phyloP scores from a whole-genome alignment of 257 asterid species.

The Lavandula angustifolia region DNA sequence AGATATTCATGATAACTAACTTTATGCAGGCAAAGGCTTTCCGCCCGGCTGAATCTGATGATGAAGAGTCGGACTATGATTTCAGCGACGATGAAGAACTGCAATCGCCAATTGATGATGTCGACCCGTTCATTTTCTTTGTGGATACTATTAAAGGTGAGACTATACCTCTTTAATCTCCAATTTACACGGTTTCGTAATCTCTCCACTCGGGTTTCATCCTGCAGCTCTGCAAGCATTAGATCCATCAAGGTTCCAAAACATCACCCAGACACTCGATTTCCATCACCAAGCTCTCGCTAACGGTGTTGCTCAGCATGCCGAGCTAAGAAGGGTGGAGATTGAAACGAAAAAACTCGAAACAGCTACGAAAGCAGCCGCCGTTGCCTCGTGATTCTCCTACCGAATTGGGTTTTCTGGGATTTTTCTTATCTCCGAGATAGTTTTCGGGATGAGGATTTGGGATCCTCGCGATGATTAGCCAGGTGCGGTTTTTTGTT shows the following conservation, averaged over 20 bases:
- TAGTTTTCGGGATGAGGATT: slow-evolving; percentile 18
- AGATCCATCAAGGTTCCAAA: slow-evolving; percentile 86
- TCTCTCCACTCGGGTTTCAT: background rate
- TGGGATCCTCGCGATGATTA: slow-evolving; percentile 37
- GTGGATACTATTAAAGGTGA: slow-evolving; percentile 87
- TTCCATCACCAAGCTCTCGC: slow-evolving; percentile 86
- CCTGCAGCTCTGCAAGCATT: slow-evolving; percentile 76
- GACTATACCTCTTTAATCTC: background rate
- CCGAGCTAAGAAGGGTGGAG: slow-evolving; percentile 74
- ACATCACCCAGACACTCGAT: slow-evolving; percentile 78
- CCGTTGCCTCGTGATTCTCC: slow-evolving; percentile 48
- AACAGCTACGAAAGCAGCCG: slow-evolving; percentile 53
- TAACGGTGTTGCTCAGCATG: slow-evolving; percentile 92
- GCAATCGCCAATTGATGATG: slow-evolving; percentile 96
- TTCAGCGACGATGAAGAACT: slow-evolving; percentile 93
- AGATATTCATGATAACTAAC: background rate
- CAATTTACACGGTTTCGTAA: background rate
- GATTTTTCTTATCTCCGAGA: slow-evolving; percentile 27
- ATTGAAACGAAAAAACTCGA: slow-evolving; percentile 79
- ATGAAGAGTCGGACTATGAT: slow-evolving; percentile 78
- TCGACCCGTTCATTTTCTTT: slow-evolving; percentile 90
- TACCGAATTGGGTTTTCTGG: background rate
- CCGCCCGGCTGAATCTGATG: slow-evolving; percentile 63
- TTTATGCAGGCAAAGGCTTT: slow-evolving; percentile 78
- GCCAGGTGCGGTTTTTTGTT: slow-evolving; percentile 27